phyloP scores from a whole-genome alignment of 306 rosid genomes.

The Castanea mollissima region DNA sequence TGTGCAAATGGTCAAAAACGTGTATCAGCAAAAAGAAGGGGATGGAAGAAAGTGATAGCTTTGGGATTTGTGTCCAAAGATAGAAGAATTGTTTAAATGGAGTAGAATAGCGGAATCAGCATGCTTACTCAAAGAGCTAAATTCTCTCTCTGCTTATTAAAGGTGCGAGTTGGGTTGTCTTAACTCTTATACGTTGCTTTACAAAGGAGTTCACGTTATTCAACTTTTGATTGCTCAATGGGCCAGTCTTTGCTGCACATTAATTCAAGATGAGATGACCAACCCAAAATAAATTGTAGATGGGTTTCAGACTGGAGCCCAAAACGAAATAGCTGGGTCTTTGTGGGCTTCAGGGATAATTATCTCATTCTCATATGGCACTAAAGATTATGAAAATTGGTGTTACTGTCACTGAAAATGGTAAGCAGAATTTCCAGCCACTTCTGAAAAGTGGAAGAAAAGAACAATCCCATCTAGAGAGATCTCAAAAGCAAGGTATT shows the following conservation, averaged over 20 bases:
- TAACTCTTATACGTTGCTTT: not conserved
- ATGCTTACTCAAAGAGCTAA: not conserved
- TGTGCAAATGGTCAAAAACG: no score
- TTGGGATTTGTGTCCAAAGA: not conserved
- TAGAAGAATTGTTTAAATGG: not conserved
- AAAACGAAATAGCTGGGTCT: not conserved
- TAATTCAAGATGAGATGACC: not conserved
- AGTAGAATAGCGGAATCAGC: not conserved
- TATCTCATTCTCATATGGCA: not conserved
- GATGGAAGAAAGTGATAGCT: no score
- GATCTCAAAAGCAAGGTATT: constrained; percentile 68
- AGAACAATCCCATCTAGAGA: constrained; percentile 39
- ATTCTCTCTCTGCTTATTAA: not conserved
- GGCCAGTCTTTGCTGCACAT: not conserved
- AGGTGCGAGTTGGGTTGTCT: not conserved
- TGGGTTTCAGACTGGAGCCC: not conserved
- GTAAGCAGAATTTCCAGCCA: constrained; percentile 23
- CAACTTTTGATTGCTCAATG: not conserved
- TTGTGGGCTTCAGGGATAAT: no score
- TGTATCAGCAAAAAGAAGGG: no score
- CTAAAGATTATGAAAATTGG: no score
- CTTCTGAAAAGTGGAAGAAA: constrained; percentile 37
- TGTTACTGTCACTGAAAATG: constrained; percentile 18
- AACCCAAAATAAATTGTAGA: not conserved
- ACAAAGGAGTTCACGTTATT: not conserved